Base-by-base conservation (phyloP, 2,329 filamentous ascomycete genomes). In the Pezicula rhizophila region DNA sequence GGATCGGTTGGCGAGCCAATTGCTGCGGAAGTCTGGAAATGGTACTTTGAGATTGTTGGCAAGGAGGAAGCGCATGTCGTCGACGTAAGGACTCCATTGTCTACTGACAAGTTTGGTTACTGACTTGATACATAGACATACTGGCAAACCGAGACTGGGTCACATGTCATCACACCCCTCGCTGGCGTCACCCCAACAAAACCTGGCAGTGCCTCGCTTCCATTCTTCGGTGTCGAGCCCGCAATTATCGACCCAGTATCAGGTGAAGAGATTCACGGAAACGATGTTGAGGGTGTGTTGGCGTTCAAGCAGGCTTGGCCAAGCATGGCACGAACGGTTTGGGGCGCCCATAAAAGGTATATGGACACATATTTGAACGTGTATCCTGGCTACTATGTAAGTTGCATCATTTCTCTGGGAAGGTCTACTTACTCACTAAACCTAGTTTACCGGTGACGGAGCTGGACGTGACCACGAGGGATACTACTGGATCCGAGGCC, bases 131-230 rank as follows among this genome's bases (percentile, higher is more conserved):
- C 51, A 46, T 65, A 96, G 89, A 99, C 93, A 47, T 99, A 99
- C 79, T 99, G 93, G 93, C 93, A 99, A 80, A 99, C 93, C 46
- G 93, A 99, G 76, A 99, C 93, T 2, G 93, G 93, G 49, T 97
- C 89, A 55, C 84, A 99, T 70, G 90, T 96, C 62, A 97, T 99
- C 67, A 89, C 90, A 5, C 93, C 93, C 15, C 77, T 99, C 51
- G 91, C 87, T 44, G 93, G 93, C 65, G 80, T 97, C 33, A 97
- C 92, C 1, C 90, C 93, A 20, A 97, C 93, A 20, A 99, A 99
- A 75, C 93, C 93, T 17, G 93, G 93, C 47, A 95, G 88, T 65
- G 93, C 93, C 8, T 96, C 93, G 10, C 78, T 97, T 34, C 93
- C 93, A 37, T 99, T 97, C 81, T 99, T 99, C 66, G 93, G 93